These are phyloP conservation scores for Aspergillaceae sp. DNA, from an alignment of 2,329 filamentous ascomycete species.

Conservation along the genomic window DNA sequence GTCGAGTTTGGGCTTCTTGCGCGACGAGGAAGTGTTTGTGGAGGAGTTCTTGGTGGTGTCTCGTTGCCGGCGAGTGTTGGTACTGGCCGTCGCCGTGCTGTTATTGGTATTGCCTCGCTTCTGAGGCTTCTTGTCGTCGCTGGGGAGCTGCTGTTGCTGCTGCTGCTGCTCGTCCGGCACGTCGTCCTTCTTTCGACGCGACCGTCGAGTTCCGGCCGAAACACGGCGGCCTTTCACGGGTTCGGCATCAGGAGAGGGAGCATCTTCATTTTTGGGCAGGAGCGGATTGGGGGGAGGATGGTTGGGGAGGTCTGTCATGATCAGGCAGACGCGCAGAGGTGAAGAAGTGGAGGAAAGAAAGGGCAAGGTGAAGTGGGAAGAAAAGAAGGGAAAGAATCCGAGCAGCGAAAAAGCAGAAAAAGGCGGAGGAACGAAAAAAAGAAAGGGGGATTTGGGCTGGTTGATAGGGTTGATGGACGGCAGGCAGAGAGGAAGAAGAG, in stretches of 20 bases:
- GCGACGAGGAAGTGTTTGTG: conserved; percentile 20
- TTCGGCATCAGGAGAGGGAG: too few species aligned
- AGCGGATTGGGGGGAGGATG: too few species aligned
- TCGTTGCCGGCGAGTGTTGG: conserved; percentile 15
- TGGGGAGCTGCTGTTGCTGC: conserved; percentile 17
- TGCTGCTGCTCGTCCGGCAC: too few species aligned
- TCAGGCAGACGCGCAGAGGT: conserved; percentile 1
- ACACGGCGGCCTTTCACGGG: conserved; percentile 16
- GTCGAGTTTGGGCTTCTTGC: conserved; percentile 41
- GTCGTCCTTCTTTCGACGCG: conserved; percentile 37
- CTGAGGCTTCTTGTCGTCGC: conserved; percentile 18
- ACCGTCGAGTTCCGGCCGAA: conserved; percentile 22
- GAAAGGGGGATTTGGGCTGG: too few species aligned
- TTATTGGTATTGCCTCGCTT: conserved; percentile 8
- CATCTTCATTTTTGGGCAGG: too few species aligned
- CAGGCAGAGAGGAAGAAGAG: too few species aligned
- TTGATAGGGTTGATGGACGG: too few species aligned
- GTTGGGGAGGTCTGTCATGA: too few species aligned
- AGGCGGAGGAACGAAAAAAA: not conserved
- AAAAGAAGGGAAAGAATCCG: conserved; percentile 5
- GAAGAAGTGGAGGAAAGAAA: not conserved
- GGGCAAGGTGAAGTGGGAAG: conserved; percentile 6
- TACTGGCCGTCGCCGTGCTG: conserved; percentile 1
- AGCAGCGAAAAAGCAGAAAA: not conserved
- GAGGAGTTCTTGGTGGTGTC: too few species aligned